Evolutionary conservation across 2,329 filamentous ascomycete genomes (phyloP).

Genomic region (Diaporthe sp.): DNA sequence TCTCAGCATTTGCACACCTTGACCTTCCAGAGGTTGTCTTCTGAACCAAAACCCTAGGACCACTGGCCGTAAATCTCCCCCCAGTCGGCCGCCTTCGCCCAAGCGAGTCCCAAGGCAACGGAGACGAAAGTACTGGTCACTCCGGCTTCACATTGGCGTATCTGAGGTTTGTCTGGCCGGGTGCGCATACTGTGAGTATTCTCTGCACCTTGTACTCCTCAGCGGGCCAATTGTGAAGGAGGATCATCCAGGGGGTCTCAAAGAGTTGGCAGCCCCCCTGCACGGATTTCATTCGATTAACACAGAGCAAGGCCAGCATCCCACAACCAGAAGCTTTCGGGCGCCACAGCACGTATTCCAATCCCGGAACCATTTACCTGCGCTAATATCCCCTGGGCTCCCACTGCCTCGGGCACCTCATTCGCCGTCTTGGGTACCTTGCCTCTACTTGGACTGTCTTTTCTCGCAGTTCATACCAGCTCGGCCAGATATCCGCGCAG

Average conservation of each 20-base stretch:
- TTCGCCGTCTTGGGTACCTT: slow-evolving; percentile 38
- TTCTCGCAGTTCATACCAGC: slow-evolving; percentile 40
- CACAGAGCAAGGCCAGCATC: slow-evolving; percentile 35
- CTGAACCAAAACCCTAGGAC: neutral
- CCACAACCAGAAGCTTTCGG: slow-evolving; percentile 37
- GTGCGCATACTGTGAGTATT: slow-evolving; percentile 34
- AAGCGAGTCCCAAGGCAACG: slow-evolving; percentile 1
- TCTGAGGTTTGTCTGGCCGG: slow-evolving; percentile 25
- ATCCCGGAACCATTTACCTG: slow-evolving; percentile 36
- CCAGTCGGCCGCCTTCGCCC: neutral
- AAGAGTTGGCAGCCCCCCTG: slow-evolving; percentile 33
- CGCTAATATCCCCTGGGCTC: slow-evolving; percentile 40
- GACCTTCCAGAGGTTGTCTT: neutral
- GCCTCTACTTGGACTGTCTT: slow-evolving; percentile 36
- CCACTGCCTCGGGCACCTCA: slow-evolving; percentile 32
- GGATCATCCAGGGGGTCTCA: slow-evolving; percentile 27
- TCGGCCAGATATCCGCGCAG: slow-evolving; percentile 36
- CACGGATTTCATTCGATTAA: slow-evolving; percentile 36
- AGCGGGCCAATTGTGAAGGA: slow-evolving; percentile 35
- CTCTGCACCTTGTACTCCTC: slow-evolving; percentile 26
- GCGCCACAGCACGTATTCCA: slow-evolving; percentile 41
- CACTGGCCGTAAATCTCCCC: neutral
- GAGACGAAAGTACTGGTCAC: neutral
- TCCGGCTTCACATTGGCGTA: slow-evolving; percentile 12
- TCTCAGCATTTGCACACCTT: neutral